Conservation (phyloP, 371 early-diverging fungal genomes). For the Smittium mucronatum region DNA sequence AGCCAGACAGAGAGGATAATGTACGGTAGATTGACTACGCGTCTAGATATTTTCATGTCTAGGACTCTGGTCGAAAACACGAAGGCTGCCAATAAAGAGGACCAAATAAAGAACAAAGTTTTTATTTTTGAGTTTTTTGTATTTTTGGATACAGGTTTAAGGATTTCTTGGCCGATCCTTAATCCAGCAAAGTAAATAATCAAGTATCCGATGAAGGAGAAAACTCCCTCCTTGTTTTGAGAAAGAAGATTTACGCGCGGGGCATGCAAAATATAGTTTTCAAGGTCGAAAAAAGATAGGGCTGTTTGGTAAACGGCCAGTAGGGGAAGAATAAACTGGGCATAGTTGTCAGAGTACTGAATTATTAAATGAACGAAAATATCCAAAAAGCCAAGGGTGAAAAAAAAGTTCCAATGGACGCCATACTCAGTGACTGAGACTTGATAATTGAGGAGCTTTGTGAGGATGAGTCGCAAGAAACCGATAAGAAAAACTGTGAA, state of each 20-base stretch:
- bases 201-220: conserved; percentile 62
- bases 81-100: conserved; percentile 32
- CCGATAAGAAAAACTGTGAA: conserved; percentile 66
- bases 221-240: conserved; percentile 86
- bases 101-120: conserved; percentile 28
- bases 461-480: conserved; percentile 45
- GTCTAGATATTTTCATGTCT: conserved; percentile 44
- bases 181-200: conserved; percentile 62
- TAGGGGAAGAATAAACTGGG: conserved; percentile 32
- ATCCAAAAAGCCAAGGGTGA: conserved; percentile 79
- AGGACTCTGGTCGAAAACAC: conserved; percentile 23
- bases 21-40: conserved; percentile 68
- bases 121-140: conserved; percentile 34
- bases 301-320: conserved; percentile 44
- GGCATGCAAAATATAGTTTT: conserved; percentile 62
- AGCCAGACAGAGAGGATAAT: conserved; percentile 57
- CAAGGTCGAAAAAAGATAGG: conserved; percentile 41
- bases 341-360: conserved; percentile 28
- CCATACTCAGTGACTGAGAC: conserved; percentile 93
- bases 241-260: conserved; percentile 56
- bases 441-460: conserved; percentile 80
- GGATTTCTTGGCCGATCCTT: conserved; percentile 43
- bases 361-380: conserved; percentile 44
- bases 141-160: conserved; percentile 34
- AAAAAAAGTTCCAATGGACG: conserved; percentile 96